These are phyloP conservation scores for Hypoxylon sp. DNA, from an alignment of 2,329 filamentous ascomycete species.

Conservation along the genomic window DNA sequence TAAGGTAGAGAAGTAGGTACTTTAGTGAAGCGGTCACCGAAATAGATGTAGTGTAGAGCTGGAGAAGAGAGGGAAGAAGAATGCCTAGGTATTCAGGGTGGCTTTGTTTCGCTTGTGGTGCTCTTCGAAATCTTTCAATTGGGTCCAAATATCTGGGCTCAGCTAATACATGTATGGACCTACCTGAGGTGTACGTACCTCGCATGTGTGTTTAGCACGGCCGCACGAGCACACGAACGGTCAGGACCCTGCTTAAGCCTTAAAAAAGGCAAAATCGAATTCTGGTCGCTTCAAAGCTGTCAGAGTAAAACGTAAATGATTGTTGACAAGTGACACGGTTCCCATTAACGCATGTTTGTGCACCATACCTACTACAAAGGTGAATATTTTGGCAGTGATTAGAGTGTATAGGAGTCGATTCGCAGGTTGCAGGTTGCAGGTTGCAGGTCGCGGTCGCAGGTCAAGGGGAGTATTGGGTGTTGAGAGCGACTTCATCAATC, in stretches of 20 bases:
- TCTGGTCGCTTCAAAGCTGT: neutral
- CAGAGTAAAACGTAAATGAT: neutral
- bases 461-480: neutral
- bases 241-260: constrained; percentile 23
- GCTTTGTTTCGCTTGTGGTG: constrained; percentile 26
- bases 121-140: constrained; percentile 26
- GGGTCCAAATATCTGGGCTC: constrained; percentile 22
- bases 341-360: neutral
- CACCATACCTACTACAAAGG: neutral
- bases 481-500: constrained; percentile 29
- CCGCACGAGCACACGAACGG: neutral
- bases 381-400: neutral
- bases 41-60: too few species aligned
- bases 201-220: neutral
- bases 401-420: neutral
- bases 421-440: too few species aligned
- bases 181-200: constrained; percentile 10
- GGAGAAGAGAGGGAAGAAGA: constrained; percentile 27
- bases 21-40: constrained; percentile 36
- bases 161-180: constrained; percentile 8
- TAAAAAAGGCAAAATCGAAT: neutral
- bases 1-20: constrained; percentile 4
- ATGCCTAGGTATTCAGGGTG: constrained; percentile 27
- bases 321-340: neutral
- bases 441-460: neutral